These are phyloP conservation scores for Begonia peltatifolia DNA, from an alignment of 306 rosid genomes.

Conservation along the genomic window DNA sequence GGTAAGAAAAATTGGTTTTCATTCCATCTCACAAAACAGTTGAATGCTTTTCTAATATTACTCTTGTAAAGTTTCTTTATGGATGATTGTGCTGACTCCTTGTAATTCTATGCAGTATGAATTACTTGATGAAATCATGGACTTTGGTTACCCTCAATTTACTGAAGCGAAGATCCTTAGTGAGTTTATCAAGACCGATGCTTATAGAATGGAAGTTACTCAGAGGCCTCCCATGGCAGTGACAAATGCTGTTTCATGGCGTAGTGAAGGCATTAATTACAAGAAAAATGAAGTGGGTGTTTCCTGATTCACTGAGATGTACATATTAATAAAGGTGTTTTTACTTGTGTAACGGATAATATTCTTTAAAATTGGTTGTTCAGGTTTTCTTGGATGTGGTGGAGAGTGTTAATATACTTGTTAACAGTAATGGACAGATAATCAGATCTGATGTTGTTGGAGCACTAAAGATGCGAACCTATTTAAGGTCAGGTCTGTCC, in stretches of 20 bases:
- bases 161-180: slow-evolving; percentile 94
- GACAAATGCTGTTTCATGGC: slow-evolving; percentile 99
- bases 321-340: neutral
- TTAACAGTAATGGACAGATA: slow-evolving; percentile 97
- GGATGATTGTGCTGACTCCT: slow-evolving; percentile 3
- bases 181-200: slow-evolving; percentile 97
- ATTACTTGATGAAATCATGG: slow-evolving; percentile 95
- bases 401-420: slow-evolving; percentile 97
- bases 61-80: slow-evolving; percentile 4
- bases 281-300: slow-evolving; percentile 85
- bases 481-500: slow-evolving; percentile 51
- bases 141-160: slow-evolving; percentile 94
- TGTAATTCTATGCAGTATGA: slow-evolving; percentile 50
- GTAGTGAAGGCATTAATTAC: slow-evolving; percentile 90
- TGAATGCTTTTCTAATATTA: neutral
- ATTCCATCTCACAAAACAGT: neutral
- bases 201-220: slow-evolving; percentile 90
- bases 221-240: slow-evolving; percentile 99
- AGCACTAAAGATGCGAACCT: slow-evolving; percentile 96
- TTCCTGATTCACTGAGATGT: neutral
- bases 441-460: slow-evolving; percentile 98
- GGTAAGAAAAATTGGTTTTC: slow-evolving; percentile 33
- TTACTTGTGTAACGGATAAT: slow-evolving; percentile 11
- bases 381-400: slow-evolving; percentile 99
- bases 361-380: slow-evolving; percentile 3